phyloP scores from a whole-genome alignment of 768 basidiomycete species.

The Tylopilus subfusipes region DNA sequence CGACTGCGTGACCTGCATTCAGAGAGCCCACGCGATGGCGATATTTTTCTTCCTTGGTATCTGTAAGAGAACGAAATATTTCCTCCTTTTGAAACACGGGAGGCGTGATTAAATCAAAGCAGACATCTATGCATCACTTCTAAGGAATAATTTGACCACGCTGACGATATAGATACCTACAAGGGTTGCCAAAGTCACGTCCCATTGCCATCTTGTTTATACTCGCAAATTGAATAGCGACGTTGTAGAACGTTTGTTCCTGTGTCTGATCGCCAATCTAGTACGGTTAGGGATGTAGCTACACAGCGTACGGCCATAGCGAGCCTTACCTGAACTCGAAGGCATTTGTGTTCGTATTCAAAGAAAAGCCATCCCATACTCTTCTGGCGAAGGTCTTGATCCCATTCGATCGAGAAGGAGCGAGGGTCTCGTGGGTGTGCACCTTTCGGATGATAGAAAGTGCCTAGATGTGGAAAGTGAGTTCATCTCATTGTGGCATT shows the following conservation, averaged over 20 bases:
- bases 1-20: conserved; percentile 51
- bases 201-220: conserved; percentile 62
- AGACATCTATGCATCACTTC: conserved; percentile 44
- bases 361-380: conserved; percentile 56
- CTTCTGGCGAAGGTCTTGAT: conserved; percentile 43
- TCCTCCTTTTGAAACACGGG: conserved; percentile 59
- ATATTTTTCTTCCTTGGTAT: conserved; percentile 32
- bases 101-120: conserved; percentile 65
- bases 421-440: conserved; percentile 36
- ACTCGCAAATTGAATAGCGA: conserved; percentile 54
- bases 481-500: neutral
- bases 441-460: conserved; percentile 26
- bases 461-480: conserved; percentile 15
- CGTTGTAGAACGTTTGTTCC: conserved; percentile 47
- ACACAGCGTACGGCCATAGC: neutral
- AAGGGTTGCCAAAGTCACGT: conserved; percentile 57
- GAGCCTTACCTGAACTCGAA: conserved; percentile 54
- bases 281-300: neutral
- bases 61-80: conserved; percentile 51
- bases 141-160: conserved; percentile 10
- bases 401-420: conserved; percentile 71
- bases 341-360: conserved; percentile 64
- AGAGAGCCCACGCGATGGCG: conserved; percentile 58
- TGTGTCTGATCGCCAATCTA: conserved; percentile 58
- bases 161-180: conserved; percentile 35